Evolutionary conservation across 805 yeast genomes (phyloP), one percentile per base, ranked within the genome.

Genomic region (Priceomyces haplophilus): DNA sequence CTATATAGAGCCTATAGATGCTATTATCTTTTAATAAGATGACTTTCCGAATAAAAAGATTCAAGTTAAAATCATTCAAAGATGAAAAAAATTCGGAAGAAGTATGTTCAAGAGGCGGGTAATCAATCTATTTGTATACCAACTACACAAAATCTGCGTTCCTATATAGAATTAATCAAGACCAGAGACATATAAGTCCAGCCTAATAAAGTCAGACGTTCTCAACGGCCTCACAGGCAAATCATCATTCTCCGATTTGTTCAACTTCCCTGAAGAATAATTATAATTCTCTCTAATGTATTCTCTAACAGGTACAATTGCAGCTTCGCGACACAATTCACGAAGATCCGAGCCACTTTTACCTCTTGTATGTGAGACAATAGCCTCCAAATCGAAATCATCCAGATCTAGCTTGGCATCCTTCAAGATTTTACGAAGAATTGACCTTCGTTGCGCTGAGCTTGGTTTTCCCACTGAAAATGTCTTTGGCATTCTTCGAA

Each of bases 291-390:
- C 64, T 42, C 79, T 69, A 44, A 91, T 87, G 59, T 79, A 88
- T 62, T 93, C 97, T 52, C 96, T 75, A 56, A 91, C 89, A 0
- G 97, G 86, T 51, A 76, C 76, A 71, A 90, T 78, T 1, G 96
- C 97, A 0, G 99, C 99, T 55, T 88, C 95, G 43, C 99, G 78
- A 58, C 97, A 88, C 38, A 87, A 66, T 58, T 93, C 99, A 55
- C 86, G 83, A 58, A 93, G 72, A 55, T 91, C 99, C 2, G 96
- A 85, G 2, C 99, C 99, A 50, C 95, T 85, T 38, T 44, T 58
- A 12, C 73, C 96, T 8, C 74, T 77, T 0, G 97, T 87, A 37
- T 73, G 62, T 7, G 59, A 55, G 10, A 85, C 90, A 13, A 93
- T 68, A 3, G 65, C 61, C 20, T 79, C 75, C 38, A 84, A 55